Evolutionary conservation across 2,329 filamentous ascomycete genomes (phyloP).

Genomic region (Fusarium sp.): DNA sequence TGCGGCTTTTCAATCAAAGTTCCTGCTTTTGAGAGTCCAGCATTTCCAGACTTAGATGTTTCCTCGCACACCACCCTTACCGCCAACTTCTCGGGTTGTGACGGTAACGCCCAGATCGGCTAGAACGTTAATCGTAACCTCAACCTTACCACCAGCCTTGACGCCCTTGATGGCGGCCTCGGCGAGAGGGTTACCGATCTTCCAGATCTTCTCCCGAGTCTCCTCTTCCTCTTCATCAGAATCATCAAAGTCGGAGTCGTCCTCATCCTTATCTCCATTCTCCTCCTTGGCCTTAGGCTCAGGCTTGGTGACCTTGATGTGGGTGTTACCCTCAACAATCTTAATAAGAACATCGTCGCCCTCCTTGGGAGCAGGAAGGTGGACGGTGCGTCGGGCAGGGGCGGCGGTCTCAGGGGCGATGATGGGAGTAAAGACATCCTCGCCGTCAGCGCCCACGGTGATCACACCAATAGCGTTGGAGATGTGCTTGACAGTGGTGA

Average conservation of each 20-base stretch:
- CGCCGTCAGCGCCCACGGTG: conserved; percentile 67
- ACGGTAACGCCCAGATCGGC: conserved; percentile 84
- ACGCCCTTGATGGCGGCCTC: conserved; percentile 86
- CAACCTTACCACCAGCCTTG: conserved; percentile 90
- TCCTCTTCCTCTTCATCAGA: conserved; percentile 85
- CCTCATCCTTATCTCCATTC: conserved; percentile 74
- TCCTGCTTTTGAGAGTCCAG: conserved; percentile 19
- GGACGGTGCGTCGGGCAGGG: conserved; percentile 85
- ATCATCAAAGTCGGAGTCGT: conserved; percentile 69
- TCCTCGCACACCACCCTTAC: conserved; percentile 84
- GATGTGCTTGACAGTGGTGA: conserved; percentile 93
- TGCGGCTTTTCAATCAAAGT: conserved; percentile 34
- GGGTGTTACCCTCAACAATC: conserved; percentile 86
- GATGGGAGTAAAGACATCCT: conserved; percentile 82
- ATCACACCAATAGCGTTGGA: conserved; percentile 89
- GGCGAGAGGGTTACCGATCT: conserved; percentile 82
- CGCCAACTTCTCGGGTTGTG: conserved; percentile 86
- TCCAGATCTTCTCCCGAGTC: conserved; percentile 90
- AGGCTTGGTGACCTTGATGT: conserved; percentile 93
- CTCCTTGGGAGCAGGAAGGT: conserved; percentile 79
- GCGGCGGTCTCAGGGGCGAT: conserved; percentile 89
- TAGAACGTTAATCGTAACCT: conserved; percentile 90
- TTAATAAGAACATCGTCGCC: conserved; percentile 91
- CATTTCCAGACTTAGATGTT: conserved; percentile 51
- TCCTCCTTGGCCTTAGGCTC: conserved; percentile 78